These are phyloP conservation scores for Ophiostoma triangulosporum DNA, from an alignment of 2,329 filamentous ascomycete species.

Conservation along the genomic window DNA sequence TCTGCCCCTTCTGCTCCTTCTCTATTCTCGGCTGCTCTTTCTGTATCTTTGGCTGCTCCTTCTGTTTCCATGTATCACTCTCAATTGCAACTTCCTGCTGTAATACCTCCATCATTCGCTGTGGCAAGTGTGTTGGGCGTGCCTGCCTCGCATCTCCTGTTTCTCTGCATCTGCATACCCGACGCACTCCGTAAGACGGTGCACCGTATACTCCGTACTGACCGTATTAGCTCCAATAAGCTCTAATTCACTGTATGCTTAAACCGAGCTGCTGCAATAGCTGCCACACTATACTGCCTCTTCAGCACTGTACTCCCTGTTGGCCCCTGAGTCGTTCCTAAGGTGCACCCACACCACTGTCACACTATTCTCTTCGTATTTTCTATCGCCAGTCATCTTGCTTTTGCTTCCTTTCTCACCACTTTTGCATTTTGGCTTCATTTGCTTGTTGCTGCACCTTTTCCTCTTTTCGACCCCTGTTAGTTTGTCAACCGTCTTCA, in stretches of 20 bases:
- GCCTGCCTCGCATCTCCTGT: neutral
- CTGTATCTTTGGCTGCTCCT: no score
- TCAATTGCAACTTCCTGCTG: neutral
- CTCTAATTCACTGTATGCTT: no score
- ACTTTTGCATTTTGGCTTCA: constrained; percentile 5
- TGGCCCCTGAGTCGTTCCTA: constrained; percentile 9
- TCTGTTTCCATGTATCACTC: neutral
- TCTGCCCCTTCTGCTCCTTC: no score
- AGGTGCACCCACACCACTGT: neutral
- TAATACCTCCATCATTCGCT: neutral
- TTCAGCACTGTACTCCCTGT: neutral
- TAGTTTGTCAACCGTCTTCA: constrained; percentile 27
- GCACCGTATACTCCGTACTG: no score
- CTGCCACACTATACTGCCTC: no score
- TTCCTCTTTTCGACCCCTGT: neutral
- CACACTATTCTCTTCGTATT: neutral
- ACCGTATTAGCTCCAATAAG: no score
- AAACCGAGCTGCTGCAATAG: neutral
- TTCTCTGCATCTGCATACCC: constrained; percentile 1
- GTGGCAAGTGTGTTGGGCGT: neutral
- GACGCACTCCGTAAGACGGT: neutral
- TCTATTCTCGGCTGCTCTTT: neutral
- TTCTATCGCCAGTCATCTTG: neutral
- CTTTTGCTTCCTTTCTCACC: neutral
- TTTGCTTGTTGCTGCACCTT: constrained; percentile 15